Conservation (phyloP, 768 basidiomycete genomes). For the Macrolepiota albuminosa region DNA sequence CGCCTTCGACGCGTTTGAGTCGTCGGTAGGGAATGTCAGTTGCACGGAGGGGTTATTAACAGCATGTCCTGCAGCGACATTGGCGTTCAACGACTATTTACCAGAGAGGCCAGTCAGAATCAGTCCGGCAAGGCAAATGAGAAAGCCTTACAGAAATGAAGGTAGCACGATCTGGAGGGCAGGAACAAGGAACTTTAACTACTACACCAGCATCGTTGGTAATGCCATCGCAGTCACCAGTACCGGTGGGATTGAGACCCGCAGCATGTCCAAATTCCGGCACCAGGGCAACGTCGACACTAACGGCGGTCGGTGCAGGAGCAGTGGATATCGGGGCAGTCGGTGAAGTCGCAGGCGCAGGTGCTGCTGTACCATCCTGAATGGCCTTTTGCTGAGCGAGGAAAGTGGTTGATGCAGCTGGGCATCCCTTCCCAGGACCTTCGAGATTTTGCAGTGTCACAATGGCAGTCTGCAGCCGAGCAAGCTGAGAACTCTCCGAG, state of each 20-base stretch:
- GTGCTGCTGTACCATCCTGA: conserved; percentile 24
- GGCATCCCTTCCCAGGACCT: conserved; percentile 66
- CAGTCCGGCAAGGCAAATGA: no score
- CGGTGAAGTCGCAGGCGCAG: conserved; percentile 16
- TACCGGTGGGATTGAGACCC: conserved; percentile 61
- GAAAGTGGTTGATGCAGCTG: conserved; percentile 61
- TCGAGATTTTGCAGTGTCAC: conserved; percentile 70
- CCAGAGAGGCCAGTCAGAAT: not conserved
- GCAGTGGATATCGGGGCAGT: conserved; percentile 20
- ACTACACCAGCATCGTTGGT: conserved; percentile 47
- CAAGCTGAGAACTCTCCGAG: conserved; percentile 44
- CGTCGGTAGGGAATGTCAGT: conserved; percentile 61
- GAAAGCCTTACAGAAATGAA: conserved; percentile 42
- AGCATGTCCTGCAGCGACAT: conserved; percentile 58
- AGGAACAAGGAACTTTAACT: conserved; percentile 62
- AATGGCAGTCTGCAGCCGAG: conserved; percentile 54
- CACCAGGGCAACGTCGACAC: conserved; percentile 49
- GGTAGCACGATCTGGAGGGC: conserved; percentile 50
- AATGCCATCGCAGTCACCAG: conserved; percentile 68
- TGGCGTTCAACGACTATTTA: conserved; percentile 40
- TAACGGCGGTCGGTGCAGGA: conserved; percentile 23
- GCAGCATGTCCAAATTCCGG: conserved; percentile 53
- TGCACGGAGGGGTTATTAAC: conserved; percentile 54
- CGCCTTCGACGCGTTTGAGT: conserved; percentile 46
- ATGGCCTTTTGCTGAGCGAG: conserved; percentile 37